phyloP scores from a whole-genome alignment of 2,329 filamentous ascomycete species.

The Myriosclerotinia duriaeana region DNA sequence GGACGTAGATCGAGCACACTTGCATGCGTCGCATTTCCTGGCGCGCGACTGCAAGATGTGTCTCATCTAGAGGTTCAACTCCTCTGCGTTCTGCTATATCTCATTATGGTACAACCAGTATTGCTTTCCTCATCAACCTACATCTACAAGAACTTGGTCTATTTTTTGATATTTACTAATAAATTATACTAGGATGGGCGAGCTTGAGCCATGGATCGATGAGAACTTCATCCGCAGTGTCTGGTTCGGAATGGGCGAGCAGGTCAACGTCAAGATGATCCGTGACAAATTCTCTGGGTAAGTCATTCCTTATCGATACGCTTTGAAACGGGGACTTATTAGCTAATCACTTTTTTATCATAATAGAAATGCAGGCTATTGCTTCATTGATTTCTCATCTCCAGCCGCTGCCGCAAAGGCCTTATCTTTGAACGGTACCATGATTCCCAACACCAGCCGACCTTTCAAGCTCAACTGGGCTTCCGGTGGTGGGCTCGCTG shows the following conservation, averaged over 20 bases:
- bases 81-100: neutral
- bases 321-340: neutral
- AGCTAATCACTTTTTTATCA: slow-evolving; percentile 8
- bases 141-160: neutral
- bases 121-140: neutral
- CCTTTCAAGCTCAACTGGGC: slow-evolving; percentile 99
- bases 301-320: slow-evolving; percentile 37
- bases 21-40: slow-evolving; percentile 47
- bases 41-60: neutral
- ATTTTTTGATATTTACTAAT: slow-evolving; percentile 9
- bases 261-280: slow-evolving; percentile 99
- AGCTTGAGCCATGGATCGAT: slow-evolving; percentile 98
- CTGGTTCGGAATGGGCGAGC: slow-evolving; percentile 86
- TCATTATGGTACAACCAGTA: neutral
- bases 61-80: neutral
- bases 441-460: slow-evolving; percentile 90
- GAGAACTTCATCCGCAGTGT: slow-evolving; percentile 97
- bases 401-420: slow-evolving; percentile 88
- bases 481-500: slow-evolving; percentile 89
- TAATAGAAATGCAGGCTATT: slow-evolving; percentile 92
- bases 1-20: slow-evolving; percentile 4
- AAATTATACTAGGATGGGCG: slow-evolving; percentile 77
- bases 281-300: slow-evolving; percentile 98
- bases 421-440: slow-evolving; percentile 79
- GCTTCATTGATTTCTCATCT: slow-evolving; percentile 89